Conservation (phyloP, 805 yeast species). For the Sugiyamaella marilandica region DNA sequence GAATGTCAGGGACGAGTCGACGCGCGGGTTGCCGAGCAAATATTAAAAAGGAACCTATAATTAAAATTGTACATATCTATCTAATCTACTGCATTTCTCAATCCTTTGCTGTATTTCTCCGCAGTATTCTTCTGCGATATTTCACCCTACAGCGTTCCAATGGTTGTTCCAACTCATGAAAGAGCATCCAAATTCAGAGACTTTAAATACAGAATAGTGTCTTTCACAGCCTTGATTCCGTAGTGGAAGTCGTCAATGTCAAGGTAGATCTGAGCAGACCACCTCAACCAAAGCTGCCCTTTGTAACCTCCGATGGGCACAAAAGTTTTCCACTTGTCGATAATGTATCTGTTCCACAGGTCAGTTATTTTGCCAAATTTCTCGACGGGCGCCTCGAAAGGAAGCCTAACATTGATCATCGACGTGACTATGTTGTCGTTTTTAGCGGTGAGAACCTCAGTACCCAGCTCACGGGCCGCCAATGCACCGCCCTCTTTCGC, state of each 20-base stretch:
- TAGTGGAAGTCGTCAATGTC: conserved; percentile 49
- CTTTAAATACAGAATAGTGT: conserved; percentile 1
- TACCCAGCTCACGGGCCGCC: conserved; percentile 40
- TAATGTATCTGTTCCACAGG: conserved; percentile 12
- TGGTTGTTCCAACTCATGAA: background rate
- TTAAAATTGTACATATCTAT: background rate
- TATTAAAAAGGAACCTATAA: background rate
- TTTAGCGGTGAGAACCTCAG: conserved; percentile 36
- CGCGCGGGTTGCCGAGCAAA: conserved; percentile 17
- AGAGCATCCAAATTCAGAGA: background rate
- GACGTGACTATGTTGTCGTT: conserved; percentile 37
- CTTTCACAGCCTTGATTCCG: conserved; percentile 39
- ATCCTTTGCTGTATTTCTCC: background rate
- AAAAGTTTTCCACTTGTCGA: conserved; percentile 39
- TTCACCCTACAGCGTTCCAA: no score
- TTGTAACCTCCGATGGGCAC: conserved; percentile 45
- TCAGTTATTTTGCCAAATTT: conserved; percentile 8
- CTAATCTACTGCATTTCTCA: background rate
- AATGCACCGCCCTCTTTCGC: conserved; percentile 41
- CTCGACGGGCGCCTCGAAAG: conserved; percentile 24
- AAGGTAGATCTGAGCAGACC: conserved; percentile 58
- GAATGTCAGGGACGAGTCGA: conserved; percentile 61
- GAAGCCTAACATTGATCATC: conserved; percentile 43
- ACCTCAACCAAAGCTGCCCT: conserved; percentile 42
- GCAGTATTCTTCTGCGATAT: background rate